phyloP scores from a whole-genome alignment of 768 basidiomycete genomes.

The Suillus subaureus region DNA sequence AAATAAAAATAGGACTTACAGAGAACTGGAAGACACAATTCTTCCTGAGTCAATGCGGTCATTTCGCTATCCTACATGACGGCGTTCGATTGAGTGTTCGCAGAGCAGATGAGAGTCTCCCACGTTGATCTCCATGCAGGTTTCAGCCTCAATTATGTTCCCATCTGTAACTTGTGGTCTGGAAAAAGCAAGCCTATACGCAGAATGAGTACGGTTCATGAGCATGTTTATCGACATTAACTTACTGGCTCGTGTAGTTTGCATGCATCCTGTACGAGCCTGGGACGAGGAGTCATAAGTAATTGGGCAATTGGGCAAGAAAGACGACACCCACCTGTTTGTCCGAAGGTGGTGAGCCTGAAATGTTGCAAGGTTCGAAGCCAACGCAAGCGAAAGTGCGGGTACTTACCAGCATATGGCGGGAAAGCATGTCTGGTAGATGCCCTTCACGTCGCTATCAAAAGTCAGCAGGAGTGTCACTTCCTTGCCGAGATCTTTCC shows the following conservation, averaged over 20 bases:
- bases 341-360: not conserved
- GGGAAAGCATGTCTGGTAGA: not conserved
- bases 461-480: not conserved
- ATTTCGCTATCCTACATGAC: not conserved
- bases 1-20: not conserved
- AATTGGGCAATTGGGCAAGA: not conserved
- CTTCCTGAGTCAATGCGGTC: not conserved
- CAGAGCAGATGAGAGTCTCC: not conserved
- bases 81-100: too few species aligned
- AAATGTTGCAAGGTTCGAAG: not conserved
- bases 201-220: too few species aligned
- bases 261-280: not conserved
- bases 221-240: not conserved
- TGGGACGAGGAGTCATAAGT: not conserved
- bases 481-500: not conserved
- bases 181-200: not conserved
- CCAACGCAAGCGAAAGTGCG: not conserved
- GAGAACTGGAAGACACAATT: not conserved
- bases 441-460: not conserved
- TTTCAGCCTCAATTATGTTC: not conserved
- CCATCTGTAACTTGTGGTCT: not conserved
- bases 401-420: not conserved
- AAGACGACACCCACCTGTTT: not conserved
- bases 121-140: not conserved
- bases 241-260: not conserved